phyloP scores from a whole-genome alignment of 140 eudicot genomes.

The Oenanthe javanica region DNA sequence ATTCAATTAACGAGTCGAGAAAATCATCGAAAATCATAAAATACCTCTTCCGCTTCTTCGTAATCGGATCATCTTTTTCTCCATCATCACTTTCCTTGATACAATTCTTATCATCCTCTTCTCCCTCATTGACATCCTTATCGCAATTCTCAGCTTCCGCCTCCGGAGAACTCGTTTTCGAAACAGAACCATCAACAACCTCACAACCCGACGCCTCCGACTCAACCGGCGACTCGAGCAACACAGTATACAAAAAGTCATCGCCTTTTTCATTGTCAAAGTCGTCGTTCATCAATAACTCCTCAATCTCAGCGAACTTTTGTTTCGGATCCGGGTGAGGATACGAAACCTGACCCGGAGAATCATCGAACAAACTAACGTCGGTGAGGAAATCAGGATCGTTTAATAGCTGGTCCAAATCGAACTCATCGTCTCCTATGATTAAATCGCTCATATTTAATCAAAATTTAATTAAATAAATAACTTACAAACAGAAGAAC shows the following conservation, averaged over 20 bases:
- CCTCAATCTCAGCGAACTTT: background rate
- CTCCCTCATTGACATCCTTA: background rate
- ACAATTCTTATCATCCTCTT: background rate
- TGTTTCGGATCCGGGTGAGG: background rate
- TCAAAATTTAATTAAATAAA: background rate
- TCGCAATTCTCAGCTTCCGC: background rate
- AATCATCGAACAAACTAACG: background rate
- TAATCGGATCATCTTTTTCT: background rate
- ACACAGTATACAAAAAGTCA: background rate
- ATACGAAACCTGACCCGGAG: background rate
- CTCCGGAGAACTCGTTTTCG: slow-evolving; percentile 2
- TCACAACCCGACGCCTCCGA: background rate
- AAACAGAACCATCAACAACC: background rate
- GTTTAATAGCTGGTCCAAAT: background rate
- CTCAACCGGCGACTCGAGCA: slow-evolving; percentile 5
- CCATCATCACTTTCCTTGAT: background rate
- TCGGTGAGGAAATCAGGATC: slow-evolving; percentile 2
- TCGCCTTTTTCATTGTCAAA: background rate
- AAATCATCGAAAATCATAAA: background rate
- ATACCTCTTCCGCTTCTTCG: slow-evolving; percentile 10
- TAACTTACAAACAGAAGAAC: background rate
- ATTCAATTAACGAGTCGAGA: background rate
- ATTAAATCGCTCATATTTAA: background rate
- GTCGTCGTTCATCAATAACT: slow-evolving; percentile 5
- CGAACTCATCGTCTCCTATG: background rate